Percentiles rank a stretch among this genome's conserved stretches.
phyloP scores from a whole-genome alignment of 2,329 filamentous ascomycete genomes.

The Ophiosphaerella herpotricha region DNA sequence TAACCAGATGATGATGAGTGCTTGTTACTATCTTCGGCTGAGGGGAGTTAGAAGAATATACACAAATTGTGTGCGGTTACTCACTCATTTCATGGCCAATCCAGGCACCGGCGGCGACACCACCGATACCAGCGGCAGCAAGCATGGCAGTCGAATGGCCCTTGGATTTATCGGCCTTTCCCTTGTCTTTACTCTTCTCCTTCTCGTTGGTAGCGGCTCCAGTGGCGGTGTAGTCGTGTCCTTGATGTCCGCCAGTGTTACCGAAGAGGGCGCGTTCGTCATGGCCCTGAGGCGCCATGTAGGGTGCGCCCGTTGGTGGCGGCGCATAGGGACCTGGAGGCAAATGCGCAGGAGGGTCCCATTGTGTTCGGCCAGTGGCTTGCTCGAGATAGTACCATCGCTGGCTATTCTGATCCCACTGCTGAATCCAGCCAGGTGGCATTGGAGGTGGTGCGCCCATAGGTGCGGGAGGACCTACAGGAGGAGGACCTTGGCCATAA shows the following conservation, averaged over 20 bases:
- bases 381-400: conserved; percentile 70
- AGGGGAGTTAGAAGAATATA: conserved; percentile 8
- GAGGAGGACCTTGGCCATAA: conserved; percentile 27
- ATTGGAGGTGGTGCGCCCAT: conserved; percentile 58
- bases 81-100: conserved; percentile 62
- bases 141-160: conserved; percentile 55
- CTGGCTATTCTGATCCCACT: conserved; percentile 65
- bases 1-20: conserved; percentile 8
- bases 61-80: conserved; percentile 24
- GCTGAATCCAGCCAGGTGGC: conserved; percentile 62
- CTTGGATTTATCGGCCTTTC: conserved; percentile 40
- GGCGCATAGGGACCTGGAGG: conserved; percentile 41
- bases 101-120: conserved; percentile 63
- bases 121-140: conserved; percentile 61
- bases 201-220: conserved; percentile 30
- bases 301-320: conserved; percentile 34
- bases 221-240: conserved; percentile 28
- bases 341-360: conserved; percentile 60
- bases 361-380: conserved; percentile 65
- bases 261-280: conserved; percentile 37
- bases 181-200: conserved; percentile 49
- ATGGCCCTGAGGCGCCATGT: conserved; percentile 24
- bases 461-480: conserved; percentile 36
- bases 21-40: conserved; percentile 42
- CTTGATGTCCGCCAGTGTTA: conserved; percentile 31